Base-by-base conservation (phyloP, 2,329 filamentous ascomycete species). In the Pezicula rhizophila region DNA sequence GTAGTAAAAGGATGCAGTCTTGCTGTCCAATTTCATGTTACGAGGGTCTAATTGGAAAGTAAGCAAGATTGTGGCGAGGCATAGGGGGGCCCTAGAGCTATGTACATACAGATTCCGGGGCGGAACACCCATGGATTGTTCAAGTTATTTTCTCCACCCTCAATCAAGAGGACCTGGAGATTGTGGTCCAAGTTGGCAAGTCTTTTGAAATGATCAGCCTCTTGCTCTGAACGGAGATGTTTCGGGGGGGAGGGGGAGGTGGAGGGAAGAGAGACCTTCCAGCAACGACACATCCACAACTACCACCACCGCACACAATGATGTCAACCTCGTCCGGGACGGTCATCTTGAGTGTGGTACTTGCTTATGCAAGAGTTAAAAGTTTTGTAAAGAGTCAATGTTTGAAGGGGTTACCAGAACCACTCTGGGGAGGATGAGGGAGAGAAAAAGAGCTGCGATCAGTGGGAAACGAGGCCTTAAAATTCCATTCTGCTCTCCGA, bases 1-100 rank as follows among this genome's bases (percentile, higher is more conserved):
- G 66, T 90, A 81, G 64, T 91, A 92, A 68, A 91, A 91, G 0
- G 85, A 85, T 31, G 87, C 86, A 28, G 85, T 89, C 74, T 88
- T 89, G 58, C 84, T 89, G 74, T 64, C 61, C 42, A 63, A 48
- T 46, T 62, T 63, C 61, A 63, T 63, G 31, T 63, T 63, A 41
- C 53, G 55, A 6, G 61, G 61, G 45, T 58, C 61, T 38, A 12
- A 4, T 38, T 25, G 41, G 23, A 28, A 8, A 8, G 10, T 14
- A 6, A 20, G 2, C 8, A 35, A 15, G 7, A 25, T 45, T 11
- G 10, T 17, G 5, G 23, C n/a, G n/a, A 40, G 23, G 8, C 5
- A 23, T 6, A 17, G 11, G 6, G 17, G n/a, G n/a, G n/a, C n/a
- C 17, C 5, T 23, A 15, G 18, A 12, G 4, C 34, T n/a, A n/a